Conservation (phyloP, 1,284 basidiomycete species). For the Apiotrichum laibachii region DNA sequence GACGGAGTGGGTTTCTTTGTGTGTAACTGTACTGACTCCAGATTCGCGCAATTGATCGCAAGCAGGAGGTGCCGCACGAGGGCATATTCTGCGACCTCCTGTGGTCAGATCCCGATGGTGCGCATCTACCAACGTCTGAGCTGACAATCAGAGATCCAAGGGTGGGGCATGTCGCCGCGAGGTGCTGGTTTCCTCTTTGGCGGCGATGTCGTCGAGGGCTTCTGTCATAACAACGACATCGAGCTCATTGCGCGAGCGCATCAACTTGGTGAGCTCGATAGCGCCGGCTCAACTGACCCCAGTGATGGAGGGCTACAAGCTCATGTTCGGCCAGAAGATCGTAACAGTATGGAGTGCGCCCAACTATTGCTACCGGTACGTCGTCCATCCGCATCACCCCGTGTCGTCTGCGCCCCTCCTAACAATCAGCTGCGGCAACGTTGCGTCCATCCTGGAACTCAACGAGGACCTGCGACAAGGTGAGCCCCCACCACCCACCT, state of each 20-base stretch:
- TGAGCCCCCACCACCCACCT: constrained; percentile 63
- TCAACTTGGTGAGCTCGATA: constrained; percentile 60
- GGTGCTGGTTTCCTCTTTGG: constrained; percentile 96
- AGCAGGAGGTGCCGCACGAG: constrained; percentile 99
- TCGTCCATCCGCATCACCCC: neutral
- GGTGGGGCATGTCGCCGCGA: constrained; percentile 95
- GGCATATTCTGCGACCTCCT: constrained; percentile 98
- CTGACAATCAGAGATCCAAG: constrained; percentile 64
- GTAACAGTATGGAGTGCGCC: constrained; percentile 99
- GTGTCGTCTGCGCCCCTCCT: constrained; percentile 11
- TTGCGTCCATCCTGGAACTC: constrained; percentile 86
- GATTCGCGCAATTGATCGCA: constrained; percentile 93
- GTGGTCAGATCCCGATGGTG: constrained; percentile 98
- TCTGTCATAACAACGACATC: constrained; percentile 86
- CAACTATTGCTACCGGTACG: constrained; percentile 94
- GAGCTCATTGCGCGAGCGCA: constrained; percentile 96
- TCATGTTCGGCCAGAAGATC: constrained; percentile 94
- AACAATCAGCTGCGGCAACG: constrained; percentile 75
- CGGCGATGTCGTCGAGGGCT: constrained; percentile 82
- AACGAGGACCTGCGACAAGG: constrained; percentile 87
- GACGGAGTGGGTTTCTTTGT: constrained; percentile 67
- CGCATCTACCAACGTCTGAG: constrained; percentile 15
- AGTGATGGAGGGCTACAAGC: constrained; percentile 97
- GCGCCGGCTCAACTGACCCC: neutral
- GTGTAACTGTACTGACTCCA: constrained; percentile 47